A percentile compares a stretch with the other conserved stretches of the same genome.
Evolutionary conservation across 2,329 filamentous ascomycete species (phyloP).

Genomic region (Talaromyces rugulosus): DNA sequence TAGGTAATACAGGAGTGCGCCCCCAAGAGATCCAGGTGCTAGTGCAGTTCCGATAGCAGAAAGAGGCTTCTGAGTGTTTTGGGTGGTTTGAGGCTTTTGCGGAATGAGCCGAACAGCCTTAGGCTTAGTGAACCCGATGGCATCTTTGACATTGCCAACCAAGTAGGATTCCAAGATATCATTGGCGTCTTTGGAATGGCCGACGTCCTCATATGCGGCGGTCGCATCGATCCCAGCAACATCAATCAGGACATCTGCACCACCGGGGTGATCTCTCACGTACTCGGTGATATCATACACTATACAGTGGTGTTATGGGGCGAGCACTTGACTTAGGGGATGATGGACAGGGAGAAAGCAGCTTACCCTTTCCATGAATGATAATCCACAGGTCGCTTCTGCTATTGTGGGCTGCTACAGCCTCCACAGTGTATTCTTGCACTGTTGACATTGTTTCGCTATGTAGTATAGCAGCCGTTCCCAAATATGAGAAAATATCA

Average conservation of each 20-base stretch:
- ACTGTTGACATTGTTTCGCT: neutral
- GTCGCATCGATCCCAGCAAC: constrained; percentile 42
- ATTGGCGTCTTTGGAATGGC: constrained; percentile 44
- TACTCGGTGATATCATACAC: constrained; percentile 60
- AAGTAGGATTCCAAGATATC: constrained; percentile 37
- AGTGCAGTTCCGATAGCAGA: too few relatives aligned
- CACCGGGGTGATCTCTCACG: constrained; percentile 54
- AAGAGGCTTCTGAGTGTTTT: too few relatives aligned
- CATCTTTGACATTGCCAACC: constrained; percentile 24
- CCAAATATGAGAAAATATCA: too few relatives aligned
- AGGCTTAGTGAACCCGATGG: constrained; percentile 15
- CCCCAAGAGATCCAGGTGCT: neutral
- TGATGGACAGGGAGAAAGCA: too few relatives aligned
- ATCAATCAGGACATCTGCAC: constrained; percentile 37
- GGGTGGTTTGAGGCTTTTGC: constrained; percentile 8
- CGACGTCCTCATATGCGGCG: constrained; percentile 40
- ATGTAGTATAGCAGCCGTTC: too few relatives aligned
- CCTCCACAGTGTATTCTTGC: constrained; percentile 19
- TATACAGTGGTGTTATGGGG: constrained; percentile 17
- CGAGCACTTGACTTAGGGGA: too few relatives aligned
- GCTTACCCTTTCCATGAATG: constrained; percentile 52
- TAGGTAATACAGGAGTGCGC: neutral
- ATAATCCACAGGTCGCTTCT: constrained; percentile 51
- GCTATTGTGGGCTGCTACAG: constrained; percentile 48
- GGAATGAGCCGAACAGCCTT: constrained; percentile 19